A percentile compares a stretch with the other conserved stretches of the same genome.
Evolutionary conservation across 129 eudicot species (phyloP).

Genomic region (Glebionis coronaria): DNA sequence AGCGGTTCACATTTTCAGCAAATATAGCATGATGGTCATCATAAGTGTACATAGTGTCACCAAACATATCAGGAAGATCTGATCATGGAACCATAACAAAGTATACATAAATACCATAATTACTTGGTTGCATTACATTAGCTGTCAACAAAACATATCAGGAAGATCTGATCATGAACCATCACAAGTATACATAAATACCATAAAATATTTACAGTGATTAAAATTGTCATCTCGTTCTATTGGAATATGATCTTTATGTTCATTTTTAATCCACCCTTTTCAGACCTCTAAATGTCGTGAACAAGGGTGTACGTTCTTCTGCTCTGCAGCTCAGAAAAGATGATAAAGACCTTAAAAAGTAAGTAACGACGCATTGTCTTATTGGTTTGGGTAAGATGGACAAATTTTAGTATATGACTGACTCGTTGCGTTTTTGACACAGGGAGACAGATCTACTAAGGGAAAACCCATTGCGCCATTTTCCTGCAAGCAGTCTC

Average conservation of each 20-base stretch:
- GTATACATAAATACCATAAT: too few species aligned
- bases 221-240: too few species aligned
- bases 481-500: conserved; percentile 61
- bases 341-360: conserved; percentile 58
- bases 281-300: conserved; percentile 39
- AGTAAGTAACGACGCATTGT: conserved; percentile 40
- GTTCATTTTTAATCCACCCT: neutral
- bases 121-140: too few species aligned
- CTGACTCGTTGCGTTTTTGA: neutral
- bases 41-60: too few species aligned
- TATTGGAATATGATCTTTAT: too few species aligned
- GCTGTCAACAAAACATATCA: too few species aligned
- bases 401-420: neutral
- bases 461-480: conserved; percentile 75
- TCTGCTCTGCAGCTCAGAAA: conserved; percentile 55
- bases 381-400: neutral
- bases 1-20: neutral
- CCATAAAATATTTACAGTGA: too few species aligned
- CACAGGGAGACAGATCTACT: conserved; percentile 76
- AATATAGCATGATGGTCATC: too few species aligned
- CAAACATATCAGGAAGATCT: too few species aligned
- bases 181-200: too few species aligned
- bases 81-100: too few species aligned
- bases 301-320: conserved; percentile 35
- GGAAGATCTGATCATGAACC: too few species aligned